Base-by-base conservation (phyloP, 495 filamentous ascomycete genomes). In the Hypomontagnella submonticulosa region DNA sequence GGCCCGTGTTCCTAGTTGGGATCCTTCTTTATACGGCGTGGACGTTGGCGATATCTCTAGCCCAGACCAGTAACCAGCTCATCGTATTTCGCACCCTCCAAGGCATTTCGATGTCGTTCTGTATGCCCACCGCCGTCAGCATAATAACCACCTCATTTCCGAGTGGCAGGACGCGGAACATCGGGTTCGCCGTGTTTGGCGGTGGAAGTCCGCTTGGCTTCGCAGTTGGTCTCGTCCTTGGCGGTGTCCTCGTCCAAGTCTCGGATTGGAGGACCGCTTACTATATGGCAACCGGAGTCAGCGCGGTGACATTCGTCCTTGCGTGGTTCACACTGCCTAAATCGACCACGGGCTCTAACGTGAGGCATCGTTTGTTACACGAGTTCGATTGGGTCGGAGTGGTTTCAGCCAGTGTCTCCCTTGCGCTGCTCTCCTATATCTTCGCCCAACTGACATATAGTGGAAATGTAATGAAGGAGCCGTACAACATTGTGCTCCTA, bases 341-440 rank as follows among this genome's bases (percentile, higher is more conserved):
- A 11, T 10, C 56, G 2, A 7, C 27, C n/a, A 13, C 56, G 4
- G 43, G 8, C 0, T 7, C 32, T 12, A 11, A 36, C 30, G 20
- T 50, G 10, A 27, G 44, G 20, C 41, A 34, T 33, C 66, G 65
- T 51, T 58, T 80, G 4, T 59, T 43, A 16, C 57, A 27, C 0
- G 78, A 82, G 10, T 75, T 86, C 54, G 84, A 85, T 57, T 86
- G 83, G 83, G 57, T 84, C 20, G 84, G 81, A 0, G 77, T 74
- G 1, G 11, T 75, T 2, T 41, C 82, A 0, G 71, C 78, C 0
- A 83, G 76, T 48, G 68, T 71, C n/a, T 79, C 66, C 15, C 59
- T 86, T 13, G 80, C 72, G 3, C 55, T 82, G 6, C 68, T 84
- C 2, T 82, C 80, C 0, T 84, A 84, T 57, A 76, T 84, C 11